phyloP scores from a whole-genome alignment of 768 basidiomycete genomes.

The Auriscalpium vulgare region DNA sequence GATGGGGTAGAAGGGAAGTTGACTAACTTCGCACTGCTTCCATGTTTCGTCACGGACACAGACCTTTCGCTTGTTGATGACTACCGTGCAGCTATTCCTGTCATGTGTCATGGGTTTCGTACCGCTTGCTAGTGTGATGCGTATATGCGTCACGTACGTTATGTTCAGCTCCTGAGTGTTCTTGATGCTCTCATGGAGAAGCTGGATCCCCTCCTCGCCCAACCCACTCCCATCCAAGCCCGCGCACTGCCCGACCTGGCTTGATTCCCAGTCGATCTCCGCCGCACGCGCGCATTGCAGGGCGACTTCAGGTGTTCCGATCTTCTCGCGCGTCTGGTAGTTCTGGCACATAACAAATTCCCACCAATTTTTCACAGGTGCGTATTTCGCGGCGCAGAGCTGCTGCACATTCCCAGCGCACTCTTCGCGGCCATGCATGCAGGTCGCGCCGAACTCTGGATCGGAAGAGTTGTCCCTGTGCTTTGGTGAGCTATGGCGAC shows the following conservation, averaged over 20 bases:
- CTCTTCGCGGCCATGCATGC: conserved; percentile 74
- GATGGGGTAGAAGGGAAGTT: not conserved
- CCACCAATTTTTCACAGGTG: conserved; percentile 63
- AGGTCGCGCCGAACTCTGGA: conserved; percentile 67
- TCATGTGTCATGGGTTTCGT: conserved; percentile 5
- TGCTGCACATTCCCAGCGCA: conserved; percentile 88
- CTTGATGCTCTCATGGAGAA: conserved; percentile 55
- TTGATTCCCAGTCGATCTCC: conserved; percentile 60
- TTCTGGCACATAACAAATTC: conserved; percentile 78
- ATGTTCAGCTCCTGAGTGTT: conserved; percentile 41
- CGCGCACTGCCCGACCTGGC: conserved; percentile 48
- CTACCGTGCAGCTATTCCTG: conserved; percentile 82
- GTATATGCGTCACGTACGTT: conserved; percentile 32
- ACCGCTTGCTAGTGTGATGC: not conserved
- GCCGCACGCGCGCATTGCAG: conserved; percentile 55
- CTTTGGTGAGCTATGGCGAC: not conserved
- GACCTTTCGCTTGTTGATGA: conserved; percentile 59
- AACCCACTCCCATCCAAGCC: conserved; percentile 58
- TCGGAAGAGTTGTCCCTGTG: conserved; percentile 56
- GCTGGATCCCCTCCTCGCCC: conserved; percentile 51
- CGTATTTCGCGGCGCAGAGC: conserved; percentile 66
- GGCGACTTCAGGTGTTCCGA: conserved; percentile 62
- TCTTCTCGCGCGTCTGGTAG: conserved; percentile 47
- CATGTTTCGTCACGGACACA: conserved; percentile 75
- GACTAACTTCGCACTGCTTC: conserved; percentile 69